Evolutionary conservation across 169 alveolate species (phyloP).

Genomic region (Theileria annulata): DNA sequence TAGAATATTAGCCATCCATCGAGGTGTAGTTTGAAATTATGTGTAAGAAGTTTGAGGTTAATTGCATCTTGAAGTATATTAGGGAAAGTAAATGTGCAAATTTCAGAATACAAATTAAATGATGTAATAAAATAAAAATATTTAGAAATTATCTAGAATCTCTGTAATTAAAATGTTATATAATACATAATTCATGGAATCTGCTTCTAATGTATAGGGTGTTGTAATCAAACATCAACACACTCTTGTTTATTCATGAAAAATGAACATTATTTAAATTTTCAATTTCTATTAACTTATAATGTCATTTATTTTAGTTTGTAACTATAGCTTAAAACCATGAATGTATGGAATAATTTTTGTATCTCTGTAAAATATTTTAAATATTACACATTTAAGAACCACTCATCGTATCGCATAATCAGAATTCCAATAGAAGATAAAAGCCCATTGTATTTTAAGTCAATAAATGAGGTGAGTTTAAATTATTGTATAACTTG

Average conservation of each 20-base stretch:
- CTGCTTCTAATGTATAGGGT: constrained; percentile 1
- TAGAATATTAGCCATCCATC: constrained; percentile 54
- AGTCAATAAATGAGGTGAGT: constrained; percentile 9
- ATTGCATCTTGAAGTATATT: background rate
- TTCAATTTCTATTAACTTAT: background rate
- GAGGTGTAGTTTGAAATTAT: background rate
- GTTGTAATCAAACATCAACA: background rate
- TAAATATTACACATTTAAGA: background rate
- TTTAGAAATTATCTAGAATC: too few relatives aligned
- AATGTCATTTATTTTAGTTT: background rate
- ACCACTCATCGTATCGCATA: constrained; percentile 40
- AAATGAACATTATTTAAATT: background rate
- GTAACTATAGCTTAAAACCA: background rate
- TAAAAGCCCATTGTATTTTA: constrained; percentile 6
- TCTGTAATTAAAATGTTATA: too few relatives aligned
- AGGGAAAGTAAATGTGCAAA: background rate
- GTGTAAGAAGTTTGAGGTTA: background rate
- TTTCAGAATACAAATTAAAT: background rate
- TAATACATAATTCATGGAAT: constrained; percentile 10
- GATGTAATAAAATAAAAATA: background rate
- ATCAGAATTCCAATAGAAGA: constrained; percentile 37
- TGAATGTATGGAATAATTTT: background rate
- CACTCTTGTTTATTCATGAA: background rate
- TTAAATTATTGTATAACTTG: background rate
- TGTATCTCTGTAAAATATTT: background rate